Evolutionary conservation across 2,329 filamentous ascomycete species (phyloP), one percentile per base, ranked within the genome.

Genomic region (Immersiporthe knoxdaviesiana): DNA sequence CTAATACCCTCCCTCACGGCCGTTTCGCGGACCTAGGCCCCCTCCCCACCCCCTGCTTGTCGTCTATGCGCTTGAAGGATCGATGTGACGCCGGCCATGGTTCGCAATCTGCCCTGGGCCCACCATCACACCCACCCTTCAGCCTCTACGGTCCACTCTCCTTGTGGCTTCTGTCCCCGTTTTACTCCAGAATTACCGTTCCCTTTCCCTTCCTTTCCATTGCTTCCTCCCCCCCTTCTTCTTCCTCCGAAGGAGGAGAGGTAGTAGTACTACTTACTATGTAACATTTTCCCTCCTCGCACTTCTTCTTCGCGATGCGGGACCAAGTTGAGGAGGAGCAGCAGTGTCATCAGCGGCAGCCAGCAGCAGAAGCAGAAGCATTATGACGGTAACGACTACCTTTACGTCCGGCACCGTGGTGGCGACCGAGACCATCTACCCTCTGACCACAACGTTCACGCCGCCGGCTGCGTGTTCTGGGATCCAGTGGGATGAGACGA

Each of bases 341-440:
- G 30, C 21, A 10, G 24, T 10, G 18, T 16, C 52, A 47, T 4
- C 41, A 44, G 16, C 21, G 21, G 21, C n/a, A n/a, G 10, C 21
- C 10, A 54, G 50, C 56, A 35, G 27, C 30, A 21, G n/a, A 2
- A 35, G 30, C 58, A 37, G 8, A 6, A 37, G 14, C 18, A 61
- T 35, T n/a, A 62, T 62, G 59, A 62, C 59, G 18, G 35, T 62
- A 12, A 27, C 39, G n/a, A 62, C 59, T 12, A 62, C 59, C 5
- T 27, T 62, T 32, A 62, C 37, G 12, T 62, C 59, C n/a, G 59
- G 37, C 59, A 44, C 59, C 59, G n/a, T 27, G 59, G 59, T 62
- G 59, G 37, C n/a, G 21, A 62, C 37, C n/a, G 37, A 39, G 35
- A 62, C 59, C 59, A 44, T 62, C 59, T 62, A 44, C 35, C 59